Percentiles rank a stretch among this genome's conserved stretches.
phyloP scores from a whole-genome alignment of 371 early-diverging fungal species.

The Syncephalastrum sp. region DNA sequence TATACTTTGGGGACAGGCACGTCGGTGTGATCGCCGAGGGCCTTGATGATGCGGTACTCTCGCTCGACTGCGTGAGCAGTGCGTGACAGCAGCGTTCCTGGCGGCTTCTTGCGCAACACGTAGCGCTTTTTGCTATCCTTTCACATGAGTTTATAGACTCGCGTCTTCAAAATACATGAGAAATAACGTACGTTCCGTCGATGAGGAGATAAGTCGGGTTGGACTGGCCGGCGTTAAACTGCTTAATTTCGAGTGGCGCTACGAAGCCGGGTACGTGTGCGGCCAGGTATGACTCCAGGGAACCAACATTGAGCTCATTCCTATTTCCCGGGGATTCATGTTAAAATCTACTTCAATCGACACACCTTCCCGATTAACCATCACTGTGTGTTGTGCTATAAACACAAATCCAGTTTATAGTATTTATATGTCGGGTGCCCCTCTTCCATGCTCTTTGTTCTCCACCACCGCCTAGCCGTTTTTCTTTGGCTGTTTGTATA shows the following conservation, averaged over 20 bases:
- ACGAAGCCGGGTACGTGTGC: constrained; percentile 52
- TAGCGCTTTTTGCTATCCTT: constrained; percentile 25
- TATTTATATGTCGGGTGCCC: no score
- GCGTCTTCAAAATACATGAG: background rate
- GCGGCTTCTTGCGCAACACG: constrained; percentile 90
- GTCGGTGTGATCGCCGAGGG: constrained; percentile 66
- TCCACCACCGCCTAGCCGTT: background rate
- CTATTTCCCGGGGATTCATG: constrained; percentile 23
- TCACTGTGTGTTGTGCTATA: background rate
- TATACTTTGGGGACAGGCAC: constrained; percentile 89
- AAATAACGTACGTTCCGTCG: constrained; percentile 58
- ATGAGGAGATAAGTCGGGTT: constrained; percentile 88
- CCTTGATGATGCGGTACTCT: constrained; percentile 77
- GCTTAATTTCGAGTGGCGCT: constrained; percentile 68
- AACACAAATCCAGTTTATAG: background rate
- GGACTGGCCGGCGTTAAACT: constrained; percentile 88
- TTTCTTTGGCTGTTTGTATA: background rate
- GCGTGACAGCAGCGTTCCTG: constrained; percentile 75
- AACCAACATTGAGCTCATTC: constrained; percentile 60
- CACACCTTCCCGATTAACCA: background rate
- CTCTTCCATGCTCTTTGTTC: background rate
- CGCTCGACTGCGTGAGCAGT: constrained; percentile 92
- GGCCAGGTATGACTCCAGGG: constrained; percentile 58
- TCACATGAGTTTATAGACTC: background rate
- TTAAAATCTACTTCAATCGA: background rate